A percentile compares a stretch with the other conserved stretches of the same genome.
These are phyloP conservation scores for Colletotrichum sp. DNA, from an alignment of 2,329 filamentous ascomycete species.

Conservation along the genomic window DNA sequence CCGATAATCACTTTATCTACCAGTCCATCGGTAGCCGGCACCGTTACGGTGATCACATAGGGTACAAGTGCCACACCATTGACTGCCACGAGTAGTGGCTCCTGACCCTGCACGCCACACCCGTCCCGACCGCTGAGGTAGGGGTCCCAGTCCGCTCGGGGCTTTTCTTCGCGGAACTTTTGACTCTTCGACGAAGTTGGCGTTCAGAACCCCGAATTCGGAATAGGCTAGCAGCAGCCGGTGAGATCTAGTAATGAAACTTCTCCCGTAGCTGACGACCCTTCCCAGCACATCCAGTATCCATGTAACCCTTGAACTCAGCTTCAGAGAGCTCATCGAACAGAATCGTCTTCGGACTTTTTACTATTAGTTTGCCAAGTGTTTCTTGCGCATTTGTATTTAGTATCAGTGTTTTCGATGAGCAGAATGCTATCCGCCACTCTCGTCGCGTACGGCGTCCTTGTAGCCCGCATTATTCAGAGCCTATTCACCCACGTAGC, in stretches of 20 bases:
- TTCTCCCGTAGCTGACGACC: neutral
- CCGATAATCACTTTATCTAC: neutral
- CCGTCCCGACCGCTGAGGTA: neutral
- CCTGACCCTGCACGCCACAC: neutral
- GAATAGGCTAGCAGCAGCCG: neutral
- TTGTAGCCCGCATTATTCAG: neutral
- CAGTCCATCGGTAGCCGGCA: neutral
- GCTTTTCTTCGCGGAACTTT: neutral
- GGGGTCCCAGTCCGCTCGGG: neutral
- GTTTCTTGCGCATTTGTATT: neutral
- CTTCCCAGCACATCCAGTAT: neutral
- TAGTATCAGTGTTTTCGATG: too few species aligned
- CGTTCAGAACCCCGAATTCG: rapidly evolving
- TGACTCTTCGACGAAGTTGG: neutral
- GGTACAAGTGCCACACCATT: neutral
- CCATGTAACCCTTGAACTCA: neutral
- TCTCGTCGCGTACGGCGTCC: neutral
- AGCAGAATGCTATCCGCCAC: neutral
- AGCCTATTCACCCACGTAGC: neutral
- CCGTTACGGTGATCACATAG: neutral
- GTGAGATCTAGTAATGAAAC: neutral
- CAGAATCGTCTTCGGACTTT: neutral
- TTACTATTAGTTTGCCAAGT: rapidly evolving
- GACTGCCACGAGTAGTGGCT: neutral
- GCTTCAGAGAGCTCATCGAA: neutral